Evolutionary conservation across 108 stramenopile species (phyloP).

Genomic region (Skeletonema menzelii): DNA sequence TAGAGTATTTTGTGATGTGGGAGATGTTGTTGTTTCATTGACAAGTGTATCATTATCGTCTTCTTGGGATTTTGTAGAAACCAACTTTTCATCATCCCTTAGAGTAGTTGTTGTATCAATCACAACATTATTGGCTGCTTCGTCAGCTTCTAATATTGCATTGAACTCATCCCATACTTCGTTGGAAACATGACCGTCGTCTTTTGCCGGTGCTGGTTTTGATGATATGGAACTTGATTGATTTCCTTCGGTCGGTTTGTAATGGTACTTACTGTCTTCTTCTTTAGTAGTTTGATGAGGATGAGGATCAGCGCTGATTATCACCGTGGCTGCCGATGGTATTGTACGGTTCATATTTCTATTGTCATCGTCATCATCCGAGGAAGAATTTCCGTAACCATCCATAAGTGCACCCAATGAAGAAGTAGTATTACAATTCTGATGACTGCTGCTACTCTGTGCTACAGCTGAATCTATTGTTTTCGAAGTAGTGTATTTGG

Average conservation of each 20-base stretch:
- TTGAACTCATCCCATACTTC: slow-evolving; percentile 44
- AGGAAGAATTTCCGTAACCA: slow-evolving; percentile 34
- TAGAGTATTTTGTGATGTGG: neutral
- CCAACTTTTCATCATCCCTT: neutral
- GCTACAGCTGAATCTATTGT: neutral
- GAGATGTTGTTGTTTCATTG: neutral
- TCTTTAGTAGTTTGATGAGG: neutral
- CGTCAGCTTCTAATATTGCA: slow-evolving; percentile 27
- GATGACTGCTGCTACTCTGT: neutral
- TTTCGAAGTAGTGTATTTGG: slow-evolving; percentile 27
- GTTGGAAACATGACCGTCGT: slow-evolving; percentile 5
- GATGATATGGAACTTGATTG: neutral
- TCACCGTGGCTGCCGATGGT: neutral
- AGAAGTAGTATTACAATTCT: too few species aligned
- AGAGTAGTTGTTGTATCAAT: neutral
- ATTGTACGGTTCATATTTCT: neutral
- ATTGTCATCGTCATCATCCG: slow-evolving; percentile 12
- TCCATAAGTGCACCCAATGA: slow-evolving; percentile 14
- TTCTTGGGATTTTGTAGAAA: neutral
- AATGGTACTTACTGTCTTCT: neutral
- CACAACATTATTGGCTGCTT: neutral
- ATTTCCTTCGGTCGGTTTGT: neutral
- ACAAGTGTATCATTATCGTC: neutral
- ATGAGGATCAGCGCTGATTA: neutral
- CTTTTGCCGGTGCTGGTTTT: neutral